Conservation (phyloP, 805 yeast species). For the Wickerhamomyces subpelliculosus region DNA sequence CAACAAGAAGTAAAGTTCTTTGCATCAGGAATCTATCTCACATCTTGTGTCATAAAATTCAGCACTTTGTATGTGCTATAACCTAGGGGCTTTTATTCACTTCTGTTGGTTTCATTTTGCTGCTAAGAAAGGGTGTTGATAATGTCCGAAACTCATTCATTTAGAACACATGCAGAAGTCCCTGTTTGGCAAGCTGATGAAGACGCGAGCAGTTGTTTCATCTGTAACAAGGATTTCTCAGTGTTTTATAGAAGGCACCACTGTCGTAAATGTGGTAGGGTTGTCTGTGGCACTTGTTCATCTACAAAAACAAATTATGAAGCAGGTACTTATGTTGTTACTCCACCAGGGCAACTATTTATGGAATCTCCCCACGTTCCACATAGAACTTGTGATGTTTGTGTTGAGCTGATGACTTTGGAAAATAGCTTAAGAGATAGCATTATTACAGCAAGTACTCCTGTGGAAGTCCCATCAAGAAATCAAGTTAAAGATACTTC, state of each 20-base stretch:
- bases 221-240: slow-evolving; percentile 47
- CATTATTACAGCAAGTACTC: slow-evolving; percentile 2
- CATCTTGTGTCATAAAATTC: too few relatives aligned
- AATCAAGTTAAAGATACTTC: slow-evolving; percentile 6
- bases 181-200: slow-evolving; percentile 72
- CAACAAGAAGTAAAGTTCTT: too few relatives aligned
- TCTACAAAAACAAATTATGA: slow-evolving; percentile 43
- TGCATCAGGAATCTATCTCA: too few relatives aligned
- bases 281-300: slow-evolving; percentile 70
- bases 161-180: background rate
- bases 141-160: background rate
- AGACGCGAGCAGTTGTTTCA: slow-evolving; percentile 41
- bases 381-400: slow-evolving; percentile 71
- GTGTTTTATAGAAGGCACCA: slow-evolving; percentile 74
- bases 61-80: too few relatives aligned
- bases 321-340: slow-evolving; percentile 51
- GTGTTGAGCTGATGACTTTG: slow-evolving; percentile 50
- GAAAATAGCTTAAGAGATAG: slow-evolving; percentile 4
- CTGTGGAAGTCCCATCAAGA: slow-evolving; percentile 10
- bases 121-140: background rate
- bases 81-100: too few relatives aligned
- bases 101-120: too few relatives aligned
- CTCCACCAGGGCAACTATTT: slow-evolving; percentile 42
- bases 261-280: slow-evolving; percentile 74
- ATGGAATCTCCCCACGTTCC: slow-evolving; percentile 43